Base-by-base conservation (phyloP, 1,284 basidiomycete genomes). In the Anthracocystis walkeri region DNA sequence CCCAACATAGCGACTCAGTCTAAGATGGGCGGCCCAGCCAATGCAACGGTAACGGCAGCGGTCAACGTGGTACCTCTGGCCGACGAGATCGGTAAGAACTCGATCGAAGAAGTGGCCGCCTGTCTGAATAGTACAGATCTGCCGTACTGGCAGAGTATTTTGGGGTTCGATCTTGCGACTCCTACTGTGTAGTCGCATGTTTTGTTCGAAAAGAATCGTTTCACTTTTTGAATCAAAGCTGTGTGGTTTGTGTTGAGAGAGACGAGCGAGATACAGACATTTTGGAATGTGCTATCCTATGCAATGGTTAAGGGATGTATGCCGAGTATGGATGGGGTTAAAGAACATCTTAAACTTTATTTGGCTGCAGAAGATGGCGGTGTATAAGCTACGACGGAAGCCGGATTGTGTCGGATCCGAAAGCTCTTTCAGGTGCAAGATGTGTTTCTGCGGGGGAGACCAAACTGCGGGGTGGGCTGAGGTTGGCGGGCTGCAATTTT, bases 101-200 rank as follows among this genome's bases (percentile, higher is more conserved):
- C 69, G 58, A 68, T 76, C 12, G 74, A 68, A 20, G 65, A 60
- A 0, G 33, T 76, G 4, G 69, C 62, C n/a, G 67, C 67, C 0
- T 68, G 56, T 48, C 49, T 76, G 14, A 49, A 60, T n/a, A 52
- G 65, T 20, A 57, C 63, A 23, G 74, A 76, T 18, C 33, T 76
- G 16, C 59, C 46, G 1, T 76, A 76, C 35, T 76, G 74, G 74
- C 68, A 76, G 59, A 58, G 63, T 33, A 68, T 76, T 18, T 33
- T 76, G 31, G 74, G 65, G 8, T 65, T 64, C 7, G 74, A 72
- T 40, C 50, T 76, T 7, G 51, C 62, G 4, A 45, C 53, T 8
- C 60, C 63, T 11, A 31, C 67, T 7, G 58, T 58, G 3, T 65
- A 63, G 4, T 23, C 11, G 8, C n/a, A 7, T 29, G 46, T 14